These are phyloP conservation scores for Polygonum aviculare DNA, from an alignment of 148 eudicot genomes.

Conservation along the genomic window DNA sequence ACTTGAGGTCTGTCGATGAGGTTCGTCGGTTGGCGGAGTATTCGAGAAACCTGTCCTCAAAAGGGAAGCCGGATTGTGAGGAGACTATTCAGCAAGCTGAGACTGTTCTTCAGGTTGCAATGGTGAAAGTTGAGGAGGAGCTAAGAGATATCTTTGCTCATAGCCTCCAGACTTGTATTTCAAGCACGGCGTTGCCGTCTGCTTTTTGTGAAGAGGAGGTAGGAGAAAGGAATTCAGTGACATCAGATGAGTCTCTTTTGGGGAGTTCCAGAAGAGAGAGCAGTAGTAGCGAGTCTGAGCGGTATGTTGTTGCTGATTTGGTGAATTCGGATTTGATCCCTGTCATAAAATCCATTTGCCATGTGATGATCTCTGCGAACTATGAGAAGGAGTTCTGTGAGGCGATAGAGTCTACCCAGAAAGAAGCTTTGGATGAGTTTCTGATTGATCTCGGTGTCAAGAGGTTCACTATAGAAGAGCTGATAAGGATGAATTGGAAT, in stretches of 20 bases:
- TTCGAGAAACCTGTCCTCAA: slow-evolving; percentile 33
- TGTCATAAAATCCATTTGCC: slow-evolving; percentile 57
- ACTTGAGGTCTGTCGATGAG: slow-evolving; percentile 53
- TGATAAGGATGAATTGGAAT: slow-evolving; percentile 75
- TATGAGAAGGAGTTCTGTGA: slow-evolving; percentile 68
- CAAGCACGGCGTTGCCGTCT: slow-evolving; percentile 58
- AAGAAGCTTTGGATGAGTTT: slow-evolving; percentile 63
- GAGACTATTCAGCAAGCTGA: slow-evolving; percentile 44
- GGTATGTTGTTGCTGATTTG: slow-evolving; percentile 34
- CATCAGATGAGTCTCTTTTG: slow-evolving; percentile 15
- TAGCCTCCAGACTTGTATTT: slow-evolving; percentile 65
- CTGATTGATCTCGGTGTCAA: slow-evolving; percentile 61
- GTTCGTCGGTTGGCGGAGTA: slow-evolving; percentile 38
- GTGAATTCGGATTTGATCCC: slow-evolving; percentile 48
- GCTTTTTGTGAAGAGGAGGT: slow-evolving; percentile 60
- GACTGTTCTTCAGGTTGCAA: slow-evolving; percentile 62
- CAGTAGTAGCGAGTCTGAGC: slow-evolving; percentile 32
- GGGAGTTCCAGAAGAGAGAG: slow-evolving; percentile 27
- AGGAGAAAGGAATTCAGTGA: slow-evolving; percentile 37
- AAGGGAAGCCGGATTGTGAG: slow-evolving; percentile 29
- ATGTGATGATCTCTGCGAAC: slow-evolving; percentile 52
- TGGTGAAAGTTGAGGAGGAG: slow-evolving; percentile 75
- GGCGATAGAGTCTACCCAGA: slow-evolving; percentile 47
- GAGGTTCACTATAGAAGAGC: slow-evolving; percentile 72
- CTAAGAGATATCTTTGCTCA: slow-evolving; percentile 58